Conservation (phyloP, 106 monocot genomes). For the Dendrobium catenatum region DNA sequence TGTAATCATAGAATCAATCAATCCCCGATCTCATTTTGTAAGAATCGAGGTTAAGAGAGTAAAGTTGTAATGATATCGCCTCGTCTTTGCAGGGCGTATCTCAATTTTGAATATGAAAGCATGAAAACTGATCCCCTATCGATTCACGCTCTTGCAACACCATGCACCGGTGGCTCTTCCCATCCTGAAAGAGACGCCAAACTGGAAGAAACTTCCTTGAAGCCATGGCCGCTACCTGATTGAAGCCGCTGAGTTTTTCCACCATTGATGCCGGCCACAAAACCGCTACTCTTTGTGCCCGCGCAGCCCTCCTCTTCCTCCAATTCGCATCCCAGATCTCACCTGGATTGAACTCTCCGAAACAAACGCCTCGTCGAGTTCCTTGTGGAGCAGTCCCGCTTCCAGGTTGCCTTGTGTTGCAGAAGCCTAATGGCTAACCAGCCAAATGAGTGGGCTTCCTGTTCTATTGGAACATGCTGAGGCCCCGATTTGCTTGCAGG, state of each 20-base stretch:
- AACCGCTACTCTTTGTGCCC: conserved; percentile 65
- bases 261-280: conserved; percentile 82
- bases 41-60: too few relatives aligned
- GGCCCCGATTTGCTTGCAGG: conserved; percentile 70
- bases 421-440: conserved; percentile 79
- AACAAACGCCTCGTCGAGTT: conserved; percentile 58
- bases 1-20: too few relatives aligned
- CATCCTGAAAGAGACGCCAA: conserved; percentile 39
- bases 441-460: conserved; percentile 70
- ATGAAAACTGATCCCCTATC: conserved; percentile 65
- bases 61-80: too few relatives aligned
- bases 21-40: too few relatives aligned
- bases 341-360: conserved; percentile 65
- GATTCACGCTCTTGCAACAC: conserved; percentile 48
- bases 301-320: conserved; percentile 75
- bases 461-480: conserved; percentile 90
- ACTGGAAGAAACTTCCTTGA: conserved; percentile 63
- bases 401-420: conserved; percentile 90
- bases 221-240: conserved; percentile 65
- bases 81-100: conserved; percentile 56
- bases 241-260: conserved; percentile 62
- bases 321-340: conserved; percentile 81
- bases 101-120: conserved; percentile 96
- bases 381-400: conserved; percentile 78
- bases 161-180: conserved; percentile 50